Conservation (phyloP, 768 basidiomycete genomes). For the Trametes sanguinea region DNA sequence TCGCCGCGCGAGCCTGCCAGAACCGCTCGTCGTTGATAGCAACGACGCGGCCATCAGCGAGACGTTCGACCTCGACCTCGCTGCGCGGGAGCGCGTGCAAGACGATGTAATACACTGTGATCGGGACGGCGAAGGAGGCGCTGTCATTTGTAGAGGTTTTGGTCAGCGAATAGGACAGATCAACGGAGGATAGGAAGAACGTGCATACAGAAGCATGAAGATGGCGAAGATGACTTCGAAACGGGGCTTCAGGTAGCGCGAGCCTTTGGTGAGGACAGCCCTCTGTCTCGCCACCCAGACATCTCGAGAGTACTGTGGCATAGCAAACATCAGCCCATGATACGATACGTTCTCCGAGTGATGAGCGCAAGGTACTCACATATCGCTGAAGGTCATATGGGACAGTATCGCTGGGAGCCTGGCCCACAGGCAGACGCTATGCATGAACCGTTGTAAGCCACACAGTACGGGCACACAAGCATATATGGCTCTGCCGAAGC, state of each 20-base stretch:
- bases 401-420: conserved; percentile 25
- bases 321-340: background rate
- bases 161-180: no score
- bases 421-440: conserved; percentile 24
- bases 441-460: background rate
- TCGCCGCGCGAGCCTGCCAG: conserved; percentile 40
- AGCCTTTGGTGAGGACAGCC: conserved; percentile 38
- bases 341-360: background rate
- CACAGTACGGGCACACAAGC: background rate
- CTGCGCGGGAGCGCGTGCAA: conserved; percentile 32
- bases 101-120: conserved; percentile 40
- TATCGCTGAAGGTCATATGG: conserved; percentile 37
- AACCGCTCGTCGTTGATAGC: conserved; percentile 26
- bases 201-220: conserved; percentile 43
- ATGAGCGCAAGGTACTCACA: conserved; percentile 29
- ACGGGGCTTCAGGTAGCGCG: conserved; percentile 44
- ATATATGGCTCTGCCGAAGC: background rate
- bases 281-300: conserved; percentile 47
- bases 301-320: conserved; percentile 43
- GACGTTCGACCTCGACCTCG: conserved; percentile 21
- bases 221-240: conserved; percentile 48
- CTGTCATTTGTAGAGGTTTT: conserved; percentile 27
- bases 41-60: conserved; percentile 7
- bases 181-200: background rate
- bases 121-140: conserved; percentile 42